Evolutionary conservation across 1,284 basidiomycete species (phyloP).

Genomic region (Sanghuangporus weigelae): DNA sequence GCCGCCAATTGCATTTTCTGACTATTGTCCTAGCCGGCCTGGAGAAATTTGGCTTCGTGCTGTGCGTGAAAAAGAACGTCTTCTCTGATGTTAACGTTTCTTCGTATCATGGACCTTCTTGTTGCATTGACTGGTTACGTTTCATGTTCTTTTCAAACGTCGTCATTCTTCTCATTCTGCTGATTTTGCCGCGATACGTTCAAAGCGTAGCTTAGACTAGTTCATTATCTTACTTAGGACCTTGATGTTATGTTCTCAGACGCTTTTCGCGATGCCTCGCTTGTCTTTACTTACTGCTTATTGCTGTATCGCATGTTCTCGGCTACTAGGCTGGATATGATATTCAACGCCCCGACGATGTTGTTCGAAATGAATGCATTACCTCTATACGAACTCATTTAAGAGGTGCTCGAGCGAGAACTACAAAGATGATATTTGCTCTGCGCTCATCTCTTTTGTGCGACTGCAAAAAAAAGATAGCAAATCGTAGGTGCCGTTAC

Average conservation of each 20-base stretch:
- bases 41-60: constrained; percentile 75
- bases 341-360: too few species aligned
- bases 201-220: background rate
- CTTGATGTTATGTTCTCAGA: background rate
- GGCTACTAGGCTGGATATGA: background rate
- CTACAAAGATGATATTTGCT: too few species aligned
- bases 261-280: background rate
- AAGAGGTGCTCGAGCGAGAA: too few species aligned
- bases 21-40: constrained; percentile 49
- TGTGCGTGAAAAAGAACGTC: constrained; percentile 56
- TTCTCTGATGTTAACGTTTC: constrained; percentile 29
- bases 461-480: too few species aligned
- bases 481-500: too few species aligned
- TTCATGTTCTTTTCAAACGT: background rate
- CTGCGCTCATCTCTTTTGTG: too few species aligned
- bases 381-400: too few species aligned
- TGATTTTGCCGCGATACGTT: background rate
- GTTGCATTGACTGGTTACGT: background rate
- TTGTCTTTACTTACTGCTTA: background rate
- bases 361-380: too few species aligned
- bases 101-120: background rate
- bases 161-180: background rate
- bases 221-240: background rate
- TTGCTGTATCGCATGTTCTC: background rate
- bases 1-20: constrained; percentile 22